Conservation (phyloP, 345 rosid species). For the Laguncularia racemosa region DNA sequence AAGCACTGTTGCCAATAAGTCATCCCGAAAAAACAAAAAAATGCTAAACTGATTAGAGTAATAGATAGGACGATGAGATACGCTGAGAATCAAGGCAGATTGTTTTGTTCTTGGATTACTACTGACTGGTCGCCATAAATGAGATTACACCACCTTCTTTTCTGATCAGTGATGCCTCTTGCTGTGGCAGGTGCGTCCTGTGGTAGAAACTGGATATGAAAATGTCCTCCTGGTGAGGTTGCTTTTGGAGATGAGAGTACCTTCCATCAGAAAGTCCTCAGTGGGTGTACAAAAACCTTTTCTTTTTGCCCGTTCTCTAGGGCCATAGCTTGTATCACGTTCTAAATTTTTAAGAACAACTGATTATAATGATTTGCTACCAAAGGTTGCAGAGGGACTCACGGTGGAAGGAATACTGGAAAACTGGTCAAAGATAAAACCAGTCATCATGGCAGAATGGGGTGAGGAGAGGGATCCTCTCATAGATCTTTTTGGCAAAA, state of each 20-base stretch:
- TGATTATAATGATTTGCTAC: slow-evolving; percentile 17
- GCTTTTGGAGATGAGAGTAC: slow-evolving; percentile 63
- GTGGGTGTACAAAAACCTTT: slow-evolving; percentile 27
- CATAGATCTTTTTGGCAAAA: slow-evolving; percentile 70
- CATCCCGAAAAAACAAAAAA: no score
- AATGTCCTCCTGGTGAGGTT: slow-evolving; percentile 72
- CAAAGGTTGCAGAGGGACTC: slow-evolving; percentile 75
- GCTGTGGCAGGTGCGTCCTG: slow-evolving; percentile 74
- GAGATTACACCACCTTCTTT: no score
- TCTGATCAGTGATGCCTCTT: background rate
- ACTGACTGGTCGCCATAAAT: no score
- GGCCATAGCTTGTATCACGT: background rate
- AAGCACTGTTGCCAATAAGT: no score
- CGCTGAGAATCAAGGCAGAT: no score
- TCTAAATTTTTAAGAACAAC: background rate
- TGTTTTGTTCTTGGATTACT: no score
- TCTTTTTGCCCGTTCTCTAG: background rate
- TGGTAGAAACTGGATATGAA: slow-evolving; percentile 93
- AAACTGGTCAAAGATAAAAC: slow-evolving; percentile 70
- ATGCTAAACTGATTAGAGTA: no score
- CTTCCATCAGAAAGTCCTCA: slow-evolving; percentile 63
- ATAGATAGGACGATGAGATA: no score
- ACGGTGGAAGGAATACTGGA: slow-evolving; percentile 61
- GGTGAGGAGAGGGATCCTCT: slow-evolving; percentile 58
- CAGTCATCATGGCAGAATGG: slow-evolving; percentile 79